A percentile compares a stretch with the other conserved stretches of the same genome.
These are phyloP conservation scores for Papiliotrema laurentii DNA, from an alignment of 1,284 basidiomycete species.

Conservation along the genomic window DNA sequence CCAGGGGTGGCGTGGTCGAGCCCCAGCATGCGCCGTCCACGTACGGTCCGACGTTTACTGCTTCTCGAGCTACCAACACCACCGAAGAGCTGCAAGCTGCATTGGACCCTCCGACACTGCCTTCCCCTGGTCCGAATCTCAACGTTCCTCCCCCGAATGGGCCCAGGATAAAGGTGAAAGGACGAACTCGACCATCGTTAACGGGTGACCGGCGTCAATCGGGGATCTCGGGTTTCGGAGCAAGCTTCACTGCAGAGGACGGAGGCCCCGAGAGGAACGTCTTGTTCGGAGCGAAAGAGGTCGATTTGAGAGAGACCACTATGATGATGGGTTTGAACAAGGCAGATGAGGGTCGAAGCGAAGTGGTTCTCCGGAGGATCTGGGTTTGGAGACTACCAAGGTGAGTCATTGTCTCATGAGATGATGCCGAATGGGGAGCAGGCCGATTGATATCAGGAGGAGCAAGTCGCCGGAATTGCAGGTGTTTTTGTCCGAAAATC, in stretches of 20 bases:
- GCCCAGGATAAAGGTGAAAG: constrained; percentile 10
- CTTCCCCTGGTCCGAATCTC: constrained; percentile 62
- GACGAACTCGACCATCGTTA: not conserved
- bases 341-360: constrained; percentile 33
- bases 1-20: constrained; percentile 13
- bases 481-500: constrained; percentile 36
- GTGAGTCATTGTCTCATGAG: constrained; percentile 17
- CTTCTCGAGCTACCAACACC: not conserved
- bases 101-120: constrained; percentile 18
- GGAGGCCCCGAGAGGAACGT: too few species aligned
- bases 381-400: constrained; percentile 29
- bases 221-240: constrained; percentile 50
- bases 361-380: constrained; percentile 36
- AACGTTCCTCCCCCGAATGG: too few species aligned
- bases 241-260: too few species aligned
- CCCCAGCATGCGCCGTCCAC: not conserved
- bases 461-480: constrained; percentile 49
- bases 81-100: constrained; percentile 29
- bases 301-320: constrained; percentile 47
- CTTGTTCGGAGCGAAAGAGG: constrained; percentile 60
- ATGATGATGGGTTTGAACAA: constrained; percentile 44
- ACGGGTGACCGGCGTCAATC: constrained; percentile 38
- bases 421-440: constrained; percentile 1
- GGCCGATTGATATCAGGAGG: constrained; percentile 10
- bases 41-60: too few species aligned